Evolutionary conservation across 1,284 basidiomycete genomes (phyloP), one percentile per base, ranked within the genome.

Genomic region (Neolentinus lepideus): DNA sequence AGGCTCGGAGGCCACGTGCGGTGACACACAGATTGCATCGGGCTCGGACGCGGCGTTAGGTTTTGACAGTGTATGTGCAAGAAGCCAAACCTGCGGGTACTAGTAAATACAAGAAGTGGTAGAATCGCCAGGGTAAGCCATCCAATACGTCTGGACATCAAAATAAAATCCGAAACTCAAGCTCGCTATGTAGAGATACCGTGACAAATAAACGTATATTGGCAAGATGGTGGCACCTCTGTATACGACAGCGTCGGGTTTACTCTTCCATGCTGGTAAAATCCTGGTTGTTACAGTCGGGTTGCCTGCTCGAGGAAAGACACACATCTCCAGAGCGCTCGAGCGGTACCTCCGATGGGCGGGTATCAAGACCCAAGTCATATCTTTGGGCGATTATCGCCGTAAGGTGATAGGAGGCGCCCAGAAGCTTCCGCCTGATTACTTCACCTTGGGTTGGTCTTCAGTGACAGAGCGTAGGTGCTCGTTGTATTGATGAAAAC

Each of bases 281-380:
- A 96, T 98, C 66, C 77, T 97, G 16, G 90, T 98, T 54, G 78
- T 94, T 56, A 92, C 94, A 12, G 90, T 98, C 58, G 95, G 94
- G 16, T 78, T 98, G 1, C 95, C 94, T 25, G 93, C 92, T 3
- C 83, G 95, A 54, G 95, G 95, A 50, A 98, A 98, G 74, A 98
- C 95, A 0, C 97, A 99, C 70, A 91, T 99, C 56, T 95, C 94
- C 1, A 84, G 96, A 54, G 88, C 96, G 19, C 81, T 99, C 27
- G 95, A 99, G 69, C 85, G 97, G 24, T 99, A 99, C 71, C 81
- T 99, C 1, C 82, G 93, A 65, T 99, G 97, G 97, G 90, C 95
- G 66, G 96, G 97, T 45, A 92, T 99, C 60, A 97, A 96, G 71
- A 96, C 93, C 0, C 83, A 89, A 57, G 96, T 98, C 52, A 88